Percentiles rank a stretch among this genome's conserved stretches.
Evolutionary conservation across 177 flowering plant genomes (phyloP).

Genomic region (Vitis hybrid): DNA sequence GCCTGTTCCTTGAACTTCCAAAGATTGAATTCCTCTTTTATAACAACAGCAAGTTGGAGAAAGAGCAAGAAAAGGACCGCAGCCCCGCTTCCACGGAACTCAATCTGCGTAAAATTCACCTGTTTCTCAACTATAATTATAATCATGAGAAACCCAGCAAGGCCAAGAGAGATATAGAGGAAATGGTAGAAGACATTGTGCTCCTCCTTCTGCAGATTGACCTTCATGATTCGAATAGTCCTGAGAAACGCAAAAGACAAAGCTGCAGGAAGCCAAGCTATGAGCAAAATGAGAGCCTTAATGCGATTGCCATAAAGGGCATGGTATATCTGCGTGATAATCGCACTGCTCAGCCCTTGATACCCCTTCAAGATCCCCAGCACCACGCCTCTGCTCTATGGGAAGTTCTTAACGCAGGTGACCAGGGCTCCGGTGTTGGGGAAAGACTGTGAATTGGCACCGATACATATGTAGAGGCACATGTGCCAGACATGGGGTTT

Average conservation of each 20-base stretch:
- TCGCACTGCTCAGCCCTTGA: slow-evolving; percentile 2
- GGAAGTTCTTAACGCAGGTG: slow-evolving; percentile 27
- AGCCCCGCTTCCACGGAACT: not conserved
- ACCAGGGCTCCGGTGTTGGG: slow-evolving; percentile 25
- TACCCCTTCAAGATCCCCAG: slow-evolving; percentile 8
- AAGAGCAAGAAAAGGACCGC: slow-evolving; percentile 3
- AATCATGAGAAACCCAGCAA: slow-evolving; percentile 6
- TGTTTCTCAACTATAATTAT: not conserved
- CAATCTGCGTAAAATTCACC: not conserved
- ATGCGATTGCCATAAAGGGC: not conserved
- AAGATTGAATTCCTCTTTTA: slow-evolving; percentile 2
- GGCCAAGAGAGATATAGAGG: slow-evolving; percentile 4
- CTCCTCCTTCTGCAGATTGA: not conserved
- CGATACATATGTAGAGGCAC: slow-evolving; percentile 21
- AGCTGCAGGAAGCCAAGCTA: slow-evolving; percentile 7
- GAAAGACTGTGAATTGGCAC: slow-evolving; percentile 24
- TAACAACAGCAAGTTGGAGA: slow-evolving; percentile 4
- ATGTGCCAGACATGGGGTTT: slow-evolving; percentile 23
- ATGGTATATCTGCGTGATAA: slow-evolving; percentile 3
- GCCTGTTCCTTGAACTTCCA: not conserved
- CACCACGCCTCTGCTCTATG: slow-evolving; percentile 12
- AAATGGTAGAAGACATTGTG: slow-evolving; percentile 5
- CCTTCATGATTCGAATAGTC: slow-evolving; percentile 4
- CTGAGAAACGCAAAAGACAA: not conserved
- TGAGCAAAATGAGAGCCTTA: not conserved